Conservation (phyloP, 129 eudicot species). For the Chrysanthemum lavandulifolium region DNA sequence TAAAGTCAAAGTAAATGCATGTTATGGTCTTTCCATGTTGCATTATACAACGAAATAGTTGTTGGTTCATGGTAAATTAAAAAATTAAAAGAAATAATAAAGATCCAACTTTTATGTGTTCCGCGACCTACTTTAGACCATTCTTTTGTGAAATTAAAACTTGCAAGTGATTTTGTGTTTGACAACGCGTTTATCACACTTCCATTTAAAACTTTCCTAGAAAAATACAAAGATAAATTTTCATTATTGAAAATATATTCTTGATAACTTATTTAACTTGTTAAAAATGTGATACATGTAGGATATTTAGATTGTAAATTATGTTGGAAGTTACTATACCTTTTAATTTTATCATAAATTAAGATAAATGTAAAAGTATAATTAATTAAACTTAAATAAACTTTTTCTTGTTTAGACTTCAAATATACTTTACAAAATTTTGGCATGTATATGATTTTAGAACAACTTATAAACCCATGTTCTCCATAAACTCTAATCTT, state of each 20-base stretch:
- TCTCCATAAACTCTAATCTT: slow-evolving; percentile 4
- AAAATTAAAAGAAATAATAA: background rate
- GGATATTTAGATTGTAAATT: no score
- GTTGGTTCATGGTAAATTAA: slow-evolving; percentile 33
- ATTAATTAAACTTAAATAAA: no score
- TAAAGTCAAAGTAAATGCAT: slow-evolving; percentile 8
- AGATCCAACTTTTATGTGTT: background rate
- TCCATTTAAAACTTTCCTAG: no score
- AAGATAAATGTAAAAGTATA: no score
- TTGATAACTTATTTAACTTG: no score
- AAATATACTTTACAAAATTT: background rate
- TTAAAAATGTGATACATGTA: no score
- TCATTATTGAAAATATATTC: no score
- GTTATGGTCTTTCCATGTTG: slow-evolving; percentile 5
- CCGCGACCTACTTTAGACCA: slow-evolving; percentile 23
- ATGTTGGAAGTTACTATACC: no score
- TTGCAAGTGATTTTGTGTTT: background rate
- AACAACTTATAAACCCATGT: background rate
- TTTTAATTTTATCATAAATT: no score
- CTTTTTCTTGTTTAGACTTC: background rate
- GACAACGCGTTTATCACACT: background rate
- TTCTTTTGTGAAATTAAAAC: background rate
- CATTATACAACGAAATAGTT: slow-evolving; percentile 27
- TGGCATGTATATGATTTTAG: background rate
- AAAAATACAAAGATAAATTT: no score